Conservation (phyloP, 2,329 filamentous ascomycete species). For the Calonectria crousiana region DNA sequence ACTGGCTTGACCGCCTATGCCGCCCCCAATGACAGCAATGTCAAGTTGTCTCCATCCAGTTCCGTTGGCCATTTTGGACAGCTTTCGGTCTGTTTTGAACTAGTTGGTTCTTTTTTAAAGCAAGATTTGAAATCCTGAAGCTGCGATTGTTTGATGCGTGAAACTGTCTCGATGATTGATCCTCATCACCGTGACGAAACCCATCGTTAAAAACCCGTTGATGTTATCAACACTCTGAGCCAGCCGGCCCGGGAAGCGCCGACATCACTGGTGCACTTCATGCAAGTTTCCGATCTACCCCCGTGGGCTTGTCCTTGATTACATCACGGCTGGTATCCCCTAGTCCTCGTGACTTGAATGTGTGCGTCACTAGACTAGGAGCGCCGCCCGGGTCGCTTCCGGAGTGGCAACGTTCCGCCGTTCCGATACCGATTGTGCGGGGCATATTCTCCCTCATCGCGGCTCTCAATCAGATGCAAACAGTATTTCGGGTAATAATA, state of each 20-base stretch:
- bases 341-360: neutral
- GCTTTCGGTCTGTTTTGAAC: neutral
- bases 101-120: neutral
- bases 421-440: neutral
- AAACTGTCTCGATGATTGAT: neutral
- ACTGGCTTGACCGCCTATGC: slow-evolving; percentile 65
- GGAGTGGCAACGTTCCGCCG: neutral
- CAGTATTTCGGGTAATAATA: neutral
- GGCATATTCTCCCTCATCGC: neutral
- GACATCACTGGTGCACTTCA: neutral
- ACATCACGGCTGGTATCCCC: neutral
- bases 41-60: slow-evolving; percentile 5
- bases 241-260: neutral
- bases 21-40: slow-evolving; percentile 51
- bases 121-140: neutral
- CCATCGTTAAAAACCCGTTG: neutral
- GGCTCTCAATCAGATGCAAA: neutral
- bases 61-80: neutral
- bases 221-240: neutral
- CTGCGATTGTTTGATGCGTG: neutral
- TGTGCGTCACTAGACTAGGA: neutral
- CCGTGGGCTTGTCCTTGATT: neutral
- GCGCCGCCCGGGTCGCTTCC: neutral
- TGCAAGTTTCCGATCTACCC: neutral
- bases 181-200: neutral